phyloP scores from a whole-genome alignment of 441 rosid species.

The Jatropha podagrica region DNA sequence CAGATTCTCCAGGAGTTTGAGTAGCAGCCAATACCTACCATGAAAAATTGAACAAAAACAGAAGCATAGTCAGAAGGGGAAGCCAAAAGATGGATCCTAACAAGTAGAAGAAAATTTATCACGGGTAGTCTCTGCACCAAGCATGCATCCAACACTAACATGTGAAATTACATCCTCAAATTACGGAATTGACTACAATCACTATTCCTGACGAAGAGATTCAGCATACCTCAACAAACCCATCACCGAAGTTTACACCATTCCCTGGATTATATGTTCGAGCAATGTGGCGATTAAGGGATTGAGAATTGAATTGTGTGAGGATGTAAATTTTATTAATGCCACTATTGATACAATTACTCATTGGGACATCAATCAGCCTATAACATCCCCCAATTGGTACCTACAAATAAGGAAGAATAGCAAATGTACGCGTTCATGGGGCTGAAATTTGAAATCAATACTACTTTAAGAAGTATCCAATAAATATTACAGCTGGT shows the following conservation, averaged over 20 bases:
- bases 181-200: neutral
- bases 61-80: constrained; percentile 10
- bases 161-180: neutral
- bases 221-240: constrained; percentile 70
- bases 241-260: constrained; percentile 75
- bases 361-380: constrained; percentile 83
- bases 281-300: constrained; percentile 80
- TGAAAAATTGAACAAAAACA: constrained; percentile 12
- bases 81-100: neutral
- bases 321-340: constrained; percentile 80
- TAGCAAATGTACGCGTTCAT: neutral
- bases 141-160: neutral
- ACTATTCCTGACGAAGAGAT: neutral
- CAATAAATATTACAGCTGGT: constrained; percentile 55
- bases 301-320: constrained; percentile 86
- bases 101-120: neutral
- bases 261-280: constrained; percentile 70
- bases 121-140: neutral
- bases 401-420: constrained; percentile 42
- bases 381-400: constrained; percentile 92
- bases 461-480: neutral
- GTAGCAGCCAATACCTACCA: constrained; percentile 81
- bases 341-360: constrained; percentile 86
- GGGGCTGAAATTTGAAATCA: constrained; percentile 14
- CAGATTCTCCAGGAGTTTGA: constrained; percentile 83